A percentile compares a stretch with the other conserved stretches of the same genome.
Conservation (phyloP, 805 yeast species). For the Starmera caribaea region DNA sequence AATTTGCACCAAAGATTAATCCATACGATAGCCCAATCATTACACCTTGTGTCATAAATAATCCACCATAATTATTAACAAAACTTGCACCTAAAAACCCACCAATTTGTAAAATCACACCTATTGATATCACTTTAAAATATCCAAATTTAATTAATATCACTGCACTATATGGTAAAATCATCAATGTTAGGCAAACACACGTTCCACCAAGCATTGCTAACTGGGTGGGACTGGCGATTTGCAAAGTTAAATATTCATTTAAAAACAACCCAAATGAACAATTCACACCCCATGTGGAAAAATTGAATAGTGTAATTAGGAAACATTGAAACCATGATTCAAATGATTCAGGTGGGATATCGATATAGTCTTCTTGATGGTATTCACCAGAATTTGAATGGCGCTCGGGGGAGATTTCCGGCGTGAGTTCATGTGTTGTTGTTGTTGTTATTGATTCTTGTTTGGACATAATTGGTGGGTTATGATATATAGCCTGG, state of each 20-base stretch:
- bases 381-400: slow-evolving; percentile 9
- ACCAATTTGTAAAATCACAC: slow-evolving; percentile 31
- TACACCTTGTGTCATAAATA: slow-evolving; percentile 44
- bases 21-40: slow-evolving; percentile 42
- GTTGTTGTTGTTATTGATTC: no score
- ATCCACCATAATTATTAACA: slow-evolving; percentile 37
- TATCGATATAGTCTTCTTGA: slow-evolving; percentile 24
- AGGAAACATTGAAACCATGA: slow-evolving; percentile 39
- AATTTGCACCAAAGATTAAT: slow-evolving; percentile 40
- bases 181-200: slow-evolving; percentile 38
- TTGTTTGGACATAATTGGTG: no score
- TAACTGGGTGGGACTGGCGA: slow-evolving; percentile 39
- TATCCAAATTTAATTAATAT: slow-evolving; percentile 35
- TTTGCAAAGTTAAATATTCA: slow-evolving; percentile 30
- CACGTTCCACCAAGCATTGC: slow-evolving; percentile 49
- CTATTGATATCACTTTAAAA: slow-evolving; percentile 26
- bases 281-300: slow-evolving; percentile 30
- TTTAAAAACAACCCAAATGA: slow-evolving; percentile 45
- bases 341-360: slow-evolving; percentile 34
- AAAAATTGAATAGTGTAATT: slow-evolving; percentile 22
- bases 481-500: no score
- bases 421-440: no score
- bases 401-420: no score
- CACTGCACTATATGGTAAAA: slow-evolving; percentile 39
- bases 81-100: slow-evolving; percentile 45